A percentile compares a stretch with the other conserved stretches of the same genome.
Evolutionary conservation across 768 basidiomycete genomes (phyloP).

Genomic region (Naganishia antarctica): DNA sequence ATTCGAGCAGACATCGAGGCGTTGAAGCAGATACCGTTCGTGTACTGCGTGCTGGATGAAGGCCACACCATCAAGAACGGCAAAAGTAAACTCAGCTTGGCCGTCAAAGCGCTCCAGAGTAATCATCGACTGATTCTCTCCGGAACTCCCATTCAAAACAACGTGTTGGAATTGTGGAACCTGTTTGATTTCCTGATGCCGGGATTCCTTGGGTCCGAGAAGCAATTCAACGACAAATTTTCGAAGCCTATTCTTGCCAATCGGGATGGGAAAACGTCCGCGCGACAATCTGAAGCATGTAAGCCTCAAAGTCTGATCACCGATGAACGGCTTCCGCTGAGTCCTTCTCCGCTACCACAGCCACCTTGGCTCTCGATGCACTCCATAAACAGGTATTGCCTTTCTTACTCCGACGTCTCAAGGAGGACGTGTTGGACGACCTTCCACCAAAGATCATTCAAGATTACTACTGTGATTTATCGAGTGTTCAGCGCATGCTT

Average conservation of each 20-base stretch:
- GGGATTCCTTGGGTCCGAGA: conserved; percentile 93
- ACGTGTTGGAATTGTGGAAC: conserved; percentile 96
- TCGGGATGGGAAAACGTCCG: conserved; percentile 76
- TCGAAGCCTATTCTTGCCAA: conserved; percentile 92
- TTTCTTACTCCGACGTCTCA: conserved; percentile 88
- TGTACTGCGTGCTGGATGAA: conserved; percentile 96
- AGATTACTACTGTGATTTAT: conserved; percentile 97
- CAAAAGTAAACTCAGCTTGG: conserved; percentile 94
- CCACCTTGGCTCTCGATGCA: conserved; percentile 87
- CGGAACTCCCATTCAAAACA: conserved; percentile 98
- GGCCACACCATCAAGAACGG: conserved; percentile 99
- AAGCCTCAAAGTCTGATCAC: conserved; percentile 42
- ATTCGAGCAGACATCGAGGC: conserved; percentile 81
- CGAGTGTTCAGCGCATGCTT: conserved; percentile 83
- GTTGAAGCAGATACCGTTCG: conserved; percentile 71
- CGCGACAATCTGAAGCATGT: conserved; percentile 93
- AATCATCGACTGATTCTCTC: conserved; percentile 91
- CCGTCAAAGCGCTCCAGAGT: conserved; percentile 82
- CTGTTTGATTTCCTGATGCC: conserved; percentile 99
- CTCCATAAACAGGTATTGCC: conserved; percentile 99
- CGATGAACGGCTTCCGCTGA: neutral
- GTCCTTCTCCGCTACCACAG: conserved; percentile 52
- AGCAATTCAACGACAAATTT: conserved; percentile 89
- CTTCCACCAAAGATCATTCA: conserved; percentile 99
- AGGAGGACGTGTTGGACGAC: conserved; percentile 93